These are phyloP conservation scores for Melaleuca quinquenervia DNA, from an alignment of 345 rosid species.

Conservation along the genomic window DNA sequence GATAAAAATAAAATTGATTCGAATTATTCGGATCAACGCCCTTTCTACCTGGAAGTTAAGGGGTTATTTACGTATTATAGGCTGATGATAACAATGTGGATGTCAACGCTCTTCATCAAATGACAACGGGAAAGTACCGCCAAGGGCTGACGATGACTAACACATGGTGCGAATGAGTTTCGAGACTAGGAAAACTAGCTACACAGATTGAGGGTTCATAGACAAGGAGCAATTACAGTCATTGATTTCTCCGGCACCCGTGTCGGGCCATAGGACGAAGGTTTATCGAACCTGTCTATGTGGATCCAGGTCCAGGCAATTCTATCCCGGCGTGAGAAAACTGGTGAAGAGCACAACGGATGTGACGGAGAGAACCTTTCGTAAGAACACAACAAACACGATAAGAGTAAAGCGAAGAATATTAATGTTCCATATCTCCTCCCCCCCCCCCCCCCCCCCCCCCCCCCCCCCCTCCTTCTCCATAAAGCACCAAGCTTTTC, in stretches of 20 bases:
- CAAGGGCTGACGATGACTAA: background rate
- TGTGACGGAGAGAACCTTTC: background rate
- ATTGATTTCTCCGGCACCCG: background rate
- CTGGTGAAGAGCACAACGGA: background rate
- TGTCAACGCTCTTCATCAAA: background rate
- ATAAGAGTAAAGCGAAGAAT: background rate
- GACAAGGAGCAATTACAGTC: background rate
- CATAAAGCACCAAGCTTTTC: background rate
- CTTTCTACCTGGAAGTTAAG: background rate
- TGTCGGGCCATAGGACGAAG: background rate
- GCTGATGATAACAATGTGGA: background rate
- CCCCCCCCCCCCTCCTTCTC: background rate
- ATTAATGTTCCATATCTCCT: background rate
- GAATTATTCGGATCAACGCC: background rate
- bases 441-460: background rate
- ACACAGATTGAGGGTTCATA: background rate
- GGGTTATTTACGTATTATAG: background rate
- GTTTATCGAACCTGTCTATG: background rate
- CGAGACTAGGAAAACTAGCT: background rate
- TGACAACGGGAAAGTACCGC: background rate
- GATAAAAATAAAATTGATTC: background rate
- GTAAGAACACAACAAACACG: background rate
- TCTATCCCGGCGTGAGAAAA: background rate
- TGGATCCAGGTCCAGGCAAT: background rate
- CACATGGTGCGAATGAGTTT: background rate